phyloP scores from a whole-genome alignment of 1,139 yeast genomes.

The Blastobotrys apis region DNA sequence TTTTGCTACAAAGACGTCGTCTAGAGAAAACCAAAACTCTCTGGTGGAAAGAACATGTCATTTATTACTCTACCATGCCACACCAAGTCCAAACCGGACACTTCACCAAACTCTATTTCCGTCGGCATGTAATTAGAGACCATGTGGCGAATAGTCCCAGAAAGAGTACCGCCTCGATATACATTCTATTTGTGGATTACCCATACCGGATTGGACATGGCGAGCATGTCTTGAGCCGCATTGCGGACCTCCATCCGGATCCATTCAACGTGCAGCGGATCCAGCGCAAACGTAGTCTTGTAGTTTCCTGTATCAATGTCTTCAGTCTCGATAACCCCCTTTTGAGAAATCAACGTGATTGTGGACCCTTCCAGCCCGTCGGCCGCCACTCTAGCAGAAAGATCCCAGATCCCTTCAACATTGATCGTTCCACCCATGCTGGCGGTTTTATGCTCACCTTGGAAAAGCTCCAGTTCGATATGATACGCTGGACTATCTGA shows the following conservation, averaged over 20 bases:
- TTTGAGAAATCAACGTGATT: constrained; percentile 1
- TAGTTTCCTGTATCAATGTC: neutral
- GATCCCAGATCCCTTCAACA: constrained; percentile 7
- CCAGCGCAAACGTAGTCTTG: constrained; percentile 7
- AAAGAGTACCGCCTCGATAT: neutral
- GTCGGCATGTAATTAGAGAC: neutral
- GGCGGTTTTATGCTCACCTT: constrained; percentile 7
- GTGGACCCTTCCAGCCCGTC: constrained; percentile 2
- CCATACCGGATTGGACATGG: constrained; percentile 9
- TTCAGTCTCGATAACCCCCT: constrained; percentile 5
- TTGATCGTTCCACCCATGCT: constrained; percentile 1
- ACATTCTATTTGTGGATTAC: neutral
- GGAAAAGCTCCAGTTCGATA: constrained; percentile 8
- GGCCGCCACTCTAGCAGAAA: neutral
- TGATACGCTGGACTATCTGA: constrained; percentile 9
- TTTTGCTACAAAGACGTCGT: too few species aligned
- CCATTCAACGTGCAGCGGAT: neutral
- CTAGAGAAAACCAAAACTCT: too few species aligned
- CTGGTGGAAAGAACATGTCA: too few species aligned
- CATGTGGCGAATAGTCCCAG: neutral
- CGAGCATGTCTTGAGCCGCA: constrained; percentile 6
- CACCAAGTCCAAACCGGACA: too few species aligned
- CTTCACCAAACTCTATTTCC: too few species aligned
- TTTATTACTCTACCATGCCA: too few species aligned
- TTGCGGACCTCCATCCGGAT: constrained; percentile 6